Percentiles rank a stretch among this genome's conserved stretches.
Conservation (phyloP, 306 rosid species). For the Citrullus mucosospermus region DNA sequence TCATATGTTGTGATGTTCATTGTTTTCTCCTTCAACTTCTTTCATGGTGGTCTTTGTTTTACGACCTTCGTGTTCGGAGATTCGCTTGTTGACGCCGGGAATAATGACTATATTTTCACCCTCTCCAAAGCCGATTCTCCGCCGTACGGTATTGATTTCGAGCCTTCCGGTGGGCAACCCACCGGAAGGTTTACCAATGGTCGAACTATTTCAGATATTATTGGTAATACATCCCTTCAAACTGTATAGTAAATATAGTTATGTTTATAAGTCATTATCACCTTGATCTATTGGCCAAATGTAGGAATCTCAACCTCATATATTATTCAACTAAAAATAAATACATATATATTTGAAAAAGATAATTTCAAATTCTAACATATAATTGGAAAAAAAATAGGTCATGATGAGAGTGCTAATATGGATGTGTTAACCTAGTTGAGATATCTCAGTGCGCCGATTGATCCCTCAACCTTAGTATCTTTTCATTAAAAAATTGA, state of each 20-base stretch:
- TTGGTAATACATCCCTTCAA: constrained; percentile 14
- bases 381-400: no score
- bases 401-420: no score
- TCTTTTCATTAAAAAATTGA: no score
- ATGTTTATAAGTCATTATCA: no score
- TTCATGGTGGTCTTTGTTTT: background rate
- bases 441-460: no score
- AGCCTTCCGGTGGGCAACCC: constrained; percentile 35
- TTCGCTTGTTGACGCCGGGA: constrained; percentile 43
- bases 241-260: background rate
- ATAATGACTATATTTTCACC: constrained; percentile 42
- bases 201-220: constrained; percentile 33
- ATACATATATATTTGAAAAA: no score
- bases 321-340: no score
- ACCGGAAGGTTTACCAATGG: constrained; percentile 45
- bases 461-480: no score
- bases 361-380: no score
- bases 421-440: no score
- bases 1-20: background rate
- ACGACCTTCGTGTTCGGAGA: constrained; percentile 46
- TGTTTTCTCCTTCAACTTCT: background rate
- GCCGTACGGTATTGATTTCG: constrained; percentile 45
- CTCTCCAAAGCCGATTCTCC: constrained; percentile 35
- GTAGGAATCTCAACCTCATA: no score
- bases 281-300: no score